Base-by-base conservation (phyloP, 805 yeast genomes). In the Metschnikowia hibisci region DNA sequence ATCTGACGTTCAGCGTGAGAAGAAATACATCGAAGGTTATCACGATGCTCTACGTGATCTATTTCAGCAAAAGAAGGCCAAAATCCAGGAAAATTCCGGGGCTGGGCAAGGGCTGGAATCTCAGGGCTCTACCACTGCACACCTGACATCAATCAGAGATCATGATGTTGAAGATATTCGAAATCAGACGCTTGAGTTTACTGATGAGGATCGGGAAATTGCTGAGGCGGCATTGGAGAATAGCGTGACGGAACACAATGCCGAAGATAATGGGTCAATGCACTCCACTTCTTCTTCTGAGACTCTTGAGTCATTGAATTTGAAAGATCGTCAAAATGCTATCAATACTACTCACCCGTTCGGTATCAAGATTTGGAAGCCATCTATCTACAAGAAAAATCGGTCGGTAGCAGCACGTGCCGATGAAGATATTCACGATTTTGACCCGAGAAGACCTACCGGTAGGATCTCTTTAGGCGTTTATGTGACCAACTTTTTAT, bases 361-460 rank as follows among this genome's bases (percentile, higher is more conserved):
- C 57, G 99, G 99, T 74, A 91, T 93, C 35, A 84, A 96, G 62
- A 87, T 93, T 55, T 93, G 99, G 99, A 93, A 93, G 59, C 99
- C 99, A 1, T 96, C 98, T 2, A 70, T 93, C 43, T 93, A 93
- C 66, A 93, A 93, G 62, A 93, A 93, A 63, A 77, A 78, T 46
- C 81, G 99, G 56, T 87, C 96, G 4, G 97, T 93, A 26, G 93
- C 93, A 53, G 74, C 81, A 32, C 82, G 87, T 45, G 97, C 98
- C 2, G 95, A 87, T 46, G 85, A 85, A 48, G 99, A 93, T 71
- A 87, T 93, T 52, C 97, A 91, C 63, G 90, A 88, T 36, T 78
- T 82, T 13, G 74, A 71, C 41, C 64, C 69, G 3, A 50, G 60
- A 54, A 67, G 51, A 52, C 71, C 70, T 56, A 74, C 41, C 60